phyloP scores from a whole-genome alignment of 192 early-diverging fungal genomes.

The Backusella sp. region DNA sequence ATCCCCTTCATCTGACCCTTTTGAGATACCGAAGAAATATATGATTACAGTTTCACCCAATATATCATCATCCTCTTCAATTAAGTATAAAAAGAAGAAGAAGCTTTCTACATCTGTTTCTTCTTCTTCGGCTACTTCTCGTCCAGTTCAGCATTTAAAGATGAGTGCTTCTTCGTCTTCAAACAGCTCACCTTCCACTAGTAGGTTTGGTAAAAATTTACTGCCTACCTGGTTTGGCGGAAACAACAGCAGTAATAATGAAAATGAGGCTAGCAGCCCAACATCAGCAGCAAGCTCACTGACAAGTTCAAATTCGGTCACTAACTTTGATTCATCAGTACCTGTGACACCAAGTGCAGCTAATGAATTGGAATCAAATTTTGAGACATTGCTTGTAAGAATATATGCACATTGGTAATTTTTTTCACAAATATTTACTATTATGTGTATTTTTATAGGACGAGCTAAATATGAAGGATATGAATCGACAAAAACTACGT shows the following conservation, averaged over 20 bases:
- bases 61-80: not conserved
- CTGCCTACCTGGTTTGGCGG: constrained; percentile 29
- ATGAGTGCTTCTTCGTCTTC: constrained; percentile 17
- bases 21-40: not conserved
- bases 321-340: not conserved
- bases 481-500: constrained; percentile 36
- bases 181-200: not conserved
- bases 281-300: not conserved
- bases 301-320: not conserved
- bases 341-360: not conserved
- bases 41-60: constrained; percentile 3
- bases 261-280: not conserved
- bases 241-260: not conserved
- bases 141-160: not conserved
- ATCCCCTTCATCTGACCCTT: constrained; percentile 11
- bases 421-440: too few species aligned
- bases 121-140: not conserved
- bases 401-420: not conserved
- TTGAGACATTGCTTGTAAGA: constrained; percentile 20
- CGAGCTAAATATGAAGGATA: constrained; percentile 48
- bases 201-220: constrained; percentile 28
- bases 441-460: constrained; percentile 22
- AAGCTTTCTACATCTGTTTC: not conserved
- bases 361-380: not conserved
- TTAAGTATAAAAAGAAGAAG: not conserved